phyloP scores from a whole-genome alignment of 768 basidiomycete genomes.

The Suillus paluster region DNA sequence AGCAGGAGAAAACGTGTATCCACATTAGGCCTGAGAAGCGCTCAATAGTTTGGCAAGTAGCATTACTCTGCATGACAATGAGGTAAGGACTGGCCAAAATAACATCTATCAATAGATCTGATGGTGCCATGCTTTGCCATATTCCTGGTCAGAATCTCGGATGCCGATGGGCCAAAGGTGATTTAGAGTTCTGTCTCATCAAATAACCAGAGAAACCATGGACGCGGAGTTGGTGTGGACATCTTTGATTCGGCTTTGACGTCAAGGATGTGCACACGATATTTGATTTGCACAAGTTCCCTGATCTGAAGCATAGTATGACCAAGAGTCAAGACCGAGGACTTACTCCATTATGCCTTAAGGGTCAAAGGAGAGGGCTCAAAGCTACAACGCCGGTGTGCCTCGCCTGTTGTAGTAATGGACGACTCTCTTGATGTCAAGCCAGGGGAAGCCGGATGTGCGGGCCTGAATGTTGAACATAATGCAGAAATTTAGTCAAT shows the following conservation, averaged over 20 bases:
- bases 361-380: background rate
- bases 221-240: slow-evolving; percentile 6
- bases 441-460: background rate
- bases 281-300: background rate
- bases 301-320: background rate
- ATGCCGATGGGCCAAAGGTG: background rate
- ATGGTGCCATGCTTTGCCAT: slow-evolving; percentile 6
- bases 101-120: background rate
- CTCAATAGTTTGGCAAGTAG: background rate
- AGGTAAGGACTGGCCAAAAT: background rate
- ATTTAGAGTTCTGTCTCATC: slow-evolving; percentile 6
- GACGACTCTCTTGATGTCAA: background rate
- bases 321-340: slow-evolving; percentile 3
- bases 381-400: background rate
- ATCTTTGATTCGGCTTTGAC: slow-evolving; percentile 1
- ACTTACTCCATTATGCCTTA: background rate
- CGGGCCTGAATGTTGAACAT: background rate
- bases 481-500: background rate
- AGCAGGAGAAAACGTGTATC: background rate
- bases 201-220: background rate
- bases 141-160: background rate
- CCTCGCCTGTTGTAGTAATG: background rate
- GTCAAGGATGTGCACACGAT: background rate
- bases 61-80: background rate
- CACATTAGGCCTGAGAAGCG: slow-evolving; percentile 1